Evolutionary conservation across 768 basidiomycete genomes (phyloP), one percentile per base, ranked within the genome.

Genomic region (Lactifluus volemus): DNA sequence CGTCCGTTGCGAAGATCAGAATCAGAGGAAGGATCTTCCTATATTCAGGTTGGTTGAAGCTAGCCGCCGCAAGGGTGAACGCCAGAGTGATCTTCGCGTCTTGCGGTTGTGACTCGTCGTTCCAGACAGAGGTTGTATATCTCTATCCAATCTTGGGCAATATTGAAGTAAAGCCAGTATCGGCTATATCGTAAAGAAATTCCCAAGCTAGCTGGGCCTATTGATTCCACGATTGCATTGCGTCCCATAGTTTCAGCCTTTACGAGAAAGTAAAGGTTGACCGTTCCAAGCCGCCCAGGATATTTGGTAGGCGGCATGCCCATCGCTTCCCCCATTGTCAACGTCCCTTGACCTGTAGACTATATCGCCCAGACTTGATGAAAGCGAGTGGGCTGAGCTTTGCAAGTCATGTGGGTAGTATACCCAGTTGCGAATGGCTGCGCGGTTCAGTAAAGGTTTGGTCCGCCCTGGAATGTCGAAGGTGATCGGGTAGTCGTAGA

Each of bases 401-500:
- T 25, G 41, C 21, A 49, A 21, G 15, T 52, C 58, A 5, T 11
- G 50, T 45, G 60, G 54, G 9, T 55, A 61, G 54, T 61, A 55
- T 5, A n/a, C n/a, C 29, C 30, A 32, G 21, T 56, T 61, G 29
- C 60, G 60, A 25, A 6, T 29, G 15, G 47, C 60, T 4, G 60
- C 54, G 12, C 60, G 45, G 29, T 44, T 34, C 32, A 38, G 30
- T 39, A 61, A 30, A 5, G 3, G 6, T n/a, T 3, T 1, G 9
- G 19, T 21, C 10, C 54, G 54, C 5, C 8, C 12, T 11, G 17
- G 2, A 29, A 25, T 21, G 3, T 32, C 9, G 32, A 56, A 55
- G 19, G 8, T 29, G 12, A 3, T 17, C 5, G 53, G 47, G 41
- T 12, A 14, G 12, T 61, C 54, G 25, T 49, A 44, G 11, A 61